Percentiles rank a stretch among this genome's conserved stretches.
Evolutionary conservation across 495 filamentous ascomycete genomes (phyloP).

Genomic region (Parachaetomium inaequale): DNA sequence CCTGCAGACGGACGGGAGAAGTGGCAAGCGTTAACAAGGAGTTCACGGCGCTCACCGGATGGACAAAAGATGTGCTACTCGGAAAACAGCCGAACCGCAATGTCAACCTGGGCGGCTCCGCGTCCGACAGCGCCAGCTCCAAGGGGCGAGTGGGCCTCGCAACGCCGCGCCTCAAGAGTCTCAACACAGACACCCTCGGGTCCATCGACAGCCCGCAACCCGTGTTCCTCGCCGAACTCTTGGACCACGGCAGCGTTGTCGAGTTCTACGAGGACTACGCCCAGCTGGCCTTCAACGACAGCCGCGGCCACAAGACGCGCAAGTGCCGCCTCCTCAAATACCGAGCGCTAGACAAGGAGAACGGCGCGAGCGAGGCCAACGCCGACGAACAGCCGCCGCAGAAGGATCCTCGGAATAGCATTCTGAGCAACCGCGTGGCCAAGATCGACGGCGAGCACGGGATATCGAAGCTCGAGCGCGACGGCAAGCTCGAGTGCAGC

Average conservation of each 20-base stretch:
- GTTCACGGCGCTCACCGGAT: slow-evolving; percentile 89
- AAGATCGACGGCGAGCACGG: slow-evolving; percentile 72
- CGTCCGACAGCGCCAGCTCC: slow-evolving; percentile 31
- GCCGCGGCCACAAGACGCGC: slow-evolving; percentile 73
- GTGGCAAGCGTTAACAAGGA: slow-evolving; percentile 90
- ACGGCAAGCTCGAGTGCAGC: slow-evolving; percentile 89
- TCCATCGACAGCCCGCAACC: slow-evolving; percentile 54
- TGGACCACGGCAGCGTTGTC: slow-evolving; percentile 90
- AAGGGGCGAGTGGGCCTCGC: slow-evolving; percentile 40
- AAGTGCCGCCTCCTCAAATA: slow-evolving; percentile 90
- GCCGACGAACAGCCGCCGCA: slow-evolving; percentile 33
- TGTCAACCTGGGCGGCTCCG: slow-evolving; percentile 60
- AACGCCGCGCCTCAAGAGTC: slow-evolving; percentile 45
- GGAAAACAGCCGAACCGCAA: slow-evolving; percentile 88
- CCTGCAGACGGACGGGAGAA: slow-evolving; percentile 88
- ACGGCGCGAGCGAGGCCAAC: slow-evolving; percentile 23
- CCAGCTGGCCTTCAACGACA: slow-evolving; percentile 83
- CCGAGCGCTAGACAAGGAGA: slow-evolving; percentile 57
- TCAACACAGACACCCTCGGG: slow-evolving; percentile 30
- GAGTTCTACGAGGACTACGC: slow-evolving; percentile 97
- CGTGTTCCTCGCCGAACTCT: slow-evolving; percentile 83
- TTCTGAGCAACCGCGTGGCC: slow-evolving; percentile 50
- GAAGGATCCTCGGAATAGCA: slow-evolving; percentile 46
- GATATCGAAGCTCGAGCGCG: slow-evolving; percentile 71
- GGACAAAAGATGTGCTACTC: slow-evolving; percentile 85